Conservation (phyloP, 164 flowering plant species). For the Aristolochia californica region DNA sequence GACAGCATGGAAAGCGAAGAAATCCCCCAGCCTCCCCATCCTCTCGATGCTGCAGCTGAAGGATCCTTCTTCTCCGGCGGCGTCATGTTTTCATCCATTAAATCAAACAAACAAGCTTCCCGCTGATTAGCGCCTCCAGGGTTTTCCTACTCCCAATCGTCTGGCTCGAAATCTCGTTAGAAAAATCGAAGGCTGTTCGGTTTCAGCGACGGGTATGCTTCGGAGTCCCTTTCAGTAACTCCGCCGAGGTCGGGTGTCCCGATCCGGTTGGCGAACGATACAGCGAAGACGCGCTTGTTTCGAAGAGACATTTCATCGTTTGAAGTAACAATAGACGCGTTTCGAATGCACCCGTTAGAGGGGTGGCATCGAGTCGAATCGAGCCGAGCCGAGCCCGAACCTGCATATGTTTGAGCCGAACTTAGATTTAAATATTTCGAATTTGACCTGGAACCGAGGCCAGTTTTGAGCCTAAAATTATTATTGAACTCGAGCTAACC, state of each 20-base stretch:
- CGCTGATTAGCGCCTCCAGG: background rate
- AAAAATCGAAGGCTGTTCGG: no score
- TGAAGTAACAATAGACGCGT: background rate
- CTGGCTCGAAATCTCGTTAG: no score
- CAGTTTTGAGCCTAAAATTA: no score
- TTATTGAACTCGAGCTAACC: no score
- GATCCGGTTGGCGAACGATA: background rate
- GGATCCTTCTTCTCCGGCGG: slow-evolving; percentile 13
- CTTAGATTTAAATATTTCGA: no score
- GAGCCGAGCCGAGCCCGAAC: no score
- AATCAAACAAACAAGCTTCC: background rate
- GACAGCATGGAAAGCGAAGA: slow-evolving; percentile 64
- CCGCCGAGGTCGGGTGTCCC: background rate
- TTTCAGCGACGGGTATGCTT: background rate
- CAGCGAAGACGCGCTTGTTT: no score
- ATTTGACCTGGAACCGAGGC: no score
- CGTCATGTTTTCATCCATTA: slow-evolving; percentile 21
- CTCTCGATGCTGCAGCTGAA: slow-evolving; percentile 19
- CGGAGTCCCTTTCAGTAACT: background rate
- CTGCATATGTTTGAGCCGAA: no score
- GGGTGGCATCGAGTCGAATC: no score
- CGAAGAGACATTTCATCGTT: background rate
- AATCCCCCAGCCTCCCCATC: slow-evolving; percentile 97
- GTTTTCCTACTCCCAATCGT: no score
- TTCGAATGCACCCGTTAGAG: background rate